Evolutionary conservation across 179 eudicot genomes (phyloP).

Genomic region (Pouteria campechiana): DNA sequence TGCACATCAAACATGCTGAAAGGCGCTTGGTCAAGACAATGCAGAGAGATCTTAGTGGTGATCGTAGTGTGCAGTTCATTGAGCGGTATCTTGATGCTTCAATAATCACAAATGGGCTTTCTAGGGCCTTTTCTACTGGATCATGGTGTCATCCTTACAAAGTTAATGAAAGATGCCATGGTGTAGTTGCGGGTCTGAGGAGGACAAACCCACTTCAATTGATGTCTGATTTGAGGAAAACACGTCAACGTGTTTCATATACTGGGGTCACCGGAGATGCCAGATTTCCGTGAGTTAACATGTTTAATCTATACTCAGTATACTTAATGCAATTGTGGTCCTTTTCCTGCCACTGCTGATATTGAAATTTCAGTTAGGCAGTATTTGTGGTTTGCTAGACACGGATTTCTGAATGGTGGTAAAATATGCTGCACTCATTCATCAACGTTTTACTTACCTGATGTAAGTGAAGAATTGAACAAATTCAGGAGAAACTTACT

Average conservation of each 20-base stretch:
- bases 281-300: conserved; percentile 93
- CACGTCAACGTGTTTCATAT: conserved; percentile 80
- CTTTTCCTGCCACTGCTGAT: neutral
- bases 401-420: too few species aligned
- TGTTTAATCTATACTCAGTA: too few species aligned
- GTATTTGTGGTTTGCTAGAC: too few species aligned
- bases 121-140: conserved; percentile 87
- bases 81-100: conserved; percentile 90
- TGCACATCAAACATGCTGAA: conserved; percentile 88
- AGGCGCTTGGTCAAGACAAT: conserved; percentile 78
- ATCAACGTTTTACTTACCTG: too few species aligned
- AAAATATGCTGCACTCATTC: too few species aligned
- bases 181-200: conserved; percentile 80
- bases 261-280: conserved; percentile 96
- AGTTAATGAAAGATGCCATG: conserved; percentile 54
- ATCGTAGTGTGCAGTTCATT: conserved; percentile 32
- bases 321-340: too few species aligned
- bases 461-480: too few species aligned
- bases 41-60: conserved; percentile 85
- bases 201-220: conserved; percentile 84
- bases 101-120: conserved; percentile 76
- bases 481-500: too few species aligned
- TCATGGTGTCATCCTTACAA: conserved; percentile 77
- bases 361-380: too few species aligned
- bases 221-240: conserved; percentile 74